Conservation (phyloP, 2,329 filamentous ascomycete species). For the Lecanicillium sp. region DNA sequence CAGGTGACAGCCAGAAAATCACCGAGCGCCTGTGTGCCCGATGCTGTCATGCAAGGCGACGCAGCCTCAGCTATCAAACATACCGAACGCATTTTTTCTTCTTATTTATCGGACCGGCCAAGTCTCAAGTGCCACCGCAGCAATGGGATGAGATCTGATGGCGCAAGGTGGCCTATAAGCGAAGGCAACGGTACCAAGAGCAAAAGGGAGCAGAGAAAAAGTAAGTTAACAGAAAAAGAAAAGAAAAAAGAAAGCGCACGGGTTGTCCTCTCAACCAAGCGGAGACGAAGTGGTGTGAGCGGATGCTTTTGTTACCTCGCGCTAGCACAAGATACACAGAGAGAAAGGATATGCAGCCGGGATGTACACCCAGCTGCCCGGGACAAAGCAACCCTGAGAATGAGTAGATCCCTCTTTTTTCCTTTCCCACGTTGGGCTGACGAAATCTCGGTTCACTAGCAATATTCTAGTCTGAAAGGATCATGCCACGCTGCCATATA, state of each 20-base stretch:
- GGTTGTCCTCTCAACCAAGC: not conserved
- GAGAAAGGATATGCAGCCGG: not conserved
- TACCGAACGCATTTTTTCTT: no score
- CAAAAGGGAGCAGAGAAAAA: not conserved
- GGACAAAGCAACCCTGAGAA: conserved; percentile 2
- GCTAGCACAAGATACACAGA: not conserved
- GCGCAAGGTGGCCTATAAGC: not conserved
- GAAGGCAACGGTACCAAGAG: conserved; percentile 2
- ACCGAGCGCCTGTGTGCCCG: no score
- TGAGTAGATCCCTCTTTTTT: not conserved
- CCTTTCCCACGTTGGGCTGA: conserved; percentile 8
- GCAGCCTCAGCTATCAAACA: no score
- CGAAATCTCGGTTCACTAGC: no score
- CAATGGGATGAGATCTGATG: no score
- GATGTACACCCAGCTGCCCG: not conserved
- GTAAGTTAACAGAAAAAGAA: not conserved
- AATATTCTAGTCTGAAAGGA: no score
- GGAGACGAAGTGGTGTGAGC: not conserved
- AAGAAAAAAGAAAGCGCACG: not conserved
- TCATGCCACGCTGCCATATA: no score
- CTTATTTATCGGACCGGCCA: no score
- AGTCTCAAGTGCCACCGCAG: no score
- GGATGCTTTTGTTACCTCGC: conserved; percentile 3
- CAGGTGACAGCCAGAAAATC: no score
- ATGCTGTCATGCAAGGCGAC: no score